Evolutionary conservation across 2,329 filamentous ascomycete genomes (phyloP).

Genomic region (Exophiala spinifera): DNA sequence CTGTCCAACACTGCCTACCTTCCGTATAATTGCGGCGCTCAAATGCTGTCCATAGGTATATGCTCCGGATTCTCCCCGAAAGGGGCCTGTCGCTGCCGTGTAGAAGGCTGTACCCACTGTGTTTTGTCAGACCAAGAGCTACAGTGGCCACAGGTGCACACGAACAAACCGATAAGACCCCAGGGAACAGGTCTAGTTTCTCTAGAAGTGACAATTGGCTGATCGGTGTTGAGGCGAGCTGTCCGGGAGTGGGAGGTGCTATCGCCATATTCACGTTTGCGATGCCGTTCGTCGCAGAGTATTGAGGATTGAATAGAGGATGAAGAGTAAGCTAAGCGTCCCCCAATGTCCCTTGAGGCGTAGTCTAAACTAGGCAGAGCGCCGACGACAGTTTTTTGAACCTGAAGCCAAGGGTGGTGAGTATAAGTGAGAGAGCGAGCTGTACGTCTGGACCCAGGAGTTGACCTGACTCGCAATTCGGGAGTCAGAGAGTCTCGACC

Average conservation of each 20-base stretch:
- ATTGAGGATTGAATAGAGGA: too few relatives aligned
- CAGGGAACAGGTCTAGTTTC: constrained; percentile 22
- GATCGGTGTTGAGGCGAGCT: neutral
- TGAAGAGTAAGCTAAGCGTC: too few relatives aligned
- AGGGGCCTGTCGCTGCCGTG: constrained; percentile 35
- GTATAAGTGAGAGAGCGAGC: too few relatives aligned
- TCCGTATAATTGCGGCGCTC: constrained; percentile 32
- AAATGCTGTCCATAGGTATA: constrained; percentile 38
- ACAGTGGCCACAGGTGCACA: neutral
- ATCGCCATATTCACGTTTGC: constrained; percentile 11
- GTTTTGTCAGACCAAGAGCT: neutral
- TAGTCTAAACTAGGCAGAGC: too few relatives aligned
- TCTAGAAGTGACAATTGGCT: constrained; percentile 19
- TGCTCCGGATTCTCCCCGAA: constrained; percentile 39
- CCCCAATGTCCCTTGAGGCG: too few relatives aligned
- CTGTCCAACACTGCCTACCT: constrained; percentile 4
- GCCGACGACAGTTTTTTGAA: too few relatives aligned
- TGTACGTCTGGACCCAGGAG: constrained; percentile 1
- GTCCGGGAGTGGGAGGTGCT: constrained; percentile 6
- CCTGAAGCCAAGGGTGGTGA: too few relatives aligned
- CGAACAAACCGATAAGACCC: constrained; percentile 15
- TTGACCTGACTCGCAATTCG: neutral
- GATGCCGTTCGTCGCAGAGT: constrained; percentile 3
- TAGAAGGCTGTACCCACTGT: constrained; percentile 17
- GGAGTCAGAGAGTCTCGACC: neutral